These are phyloP conservation scores for Syzygium syzygioides DNA, from an alignment of 441 rosid species.

Conservation along the genomic window DNA sequence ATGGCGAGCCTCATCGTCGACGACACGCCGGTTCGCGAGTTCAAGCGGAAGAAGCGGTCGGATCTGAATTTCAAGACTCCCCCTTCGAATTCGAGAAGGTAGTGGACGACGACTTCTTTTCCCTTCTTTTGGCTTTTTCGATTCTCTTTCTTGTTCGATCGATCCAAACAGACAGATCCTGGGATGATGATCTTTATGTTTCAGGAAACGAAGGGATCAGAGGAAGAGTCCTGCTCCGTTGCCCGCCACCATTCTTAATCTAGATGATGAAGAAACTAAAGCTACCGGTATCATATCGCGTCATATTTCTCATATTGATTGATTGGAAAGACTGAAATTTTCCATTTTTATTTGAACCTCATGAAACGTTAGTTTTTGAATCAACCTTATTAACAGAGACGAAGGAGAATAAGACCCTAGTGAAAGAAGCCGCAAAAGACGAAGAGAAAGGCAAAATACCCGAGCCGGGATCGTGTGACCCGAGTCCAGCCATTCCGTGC, in stretches of 20 bases:
- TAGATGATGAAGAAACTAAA: slow-evolving; percentile 46
- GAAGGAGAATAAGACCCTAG: background rate
- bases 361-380: background rate
- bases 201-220: slow-evolving; percentile 57
- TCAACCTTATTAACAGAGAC: background rate
- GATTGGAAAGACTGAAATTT: background rate
- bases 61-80: slow-evolving; percentile 53
- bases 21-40: slow-evolving; percentile 75
- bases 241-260: slow-evolving; percentile 45
- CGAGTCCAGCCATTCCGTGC: slow-evolving; percentile 39
- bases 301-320: background rate
- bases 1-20: slow-evolving; percentile 73
- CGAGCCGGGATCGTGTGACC: background rate
- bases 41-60: slow-evolving; percentile 54
- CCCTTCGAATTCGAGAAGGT: slow-evolving; percentile 70
- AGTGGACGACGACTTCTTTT: background rate
- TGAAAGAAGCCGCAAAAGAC: background rate
- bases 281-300: slow-evolving; percentile 28
- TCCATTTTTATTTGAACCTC: background rate
- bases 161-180: background rate
- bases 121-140: background rate
- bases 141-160: background rate
- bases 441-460: background rate
- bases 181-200: background rate
- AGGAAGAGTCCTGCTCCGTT: slow-evolving; percentile 32